Percentiles rank a stretch among this genome's conserved stretches.
Evolutionary conservation across 2,329 filamentous ascomycete species (phyloP).

Genomic region (Aspergillus sp.): DNA sequence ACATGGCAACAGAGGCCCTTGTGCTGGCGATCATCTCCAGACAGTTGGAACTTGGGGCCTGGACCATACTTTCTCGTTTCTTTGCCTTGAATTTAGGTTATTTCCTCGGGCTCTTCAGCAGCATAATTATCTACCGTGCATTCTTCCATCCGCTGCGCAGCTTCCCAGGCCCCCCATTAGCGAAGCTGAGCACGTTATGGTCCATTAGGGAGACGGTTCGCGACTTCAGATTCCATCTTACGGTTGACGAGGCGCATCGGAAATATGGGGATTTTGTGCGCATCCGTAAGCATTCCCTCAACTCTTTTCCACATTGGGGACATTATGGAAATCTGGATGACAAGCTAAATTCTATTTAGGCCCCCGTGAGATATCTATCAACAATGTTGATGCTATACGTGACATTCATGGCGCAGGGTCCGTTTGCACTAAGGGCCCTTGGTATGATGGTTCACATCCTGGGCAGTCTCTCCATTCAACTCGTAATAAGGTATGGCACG

Average conservation of each 20-base stretch:
- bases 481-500: background rate
- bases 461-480: background rate
- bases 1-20: background rate
- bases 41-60: background rate
- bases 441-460: background rate
- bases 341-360: background rate
- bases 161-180: constrained; percentile 9
- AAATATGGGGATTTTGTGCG: background rate
- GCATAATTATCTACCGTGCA: constrained; percentile 7
- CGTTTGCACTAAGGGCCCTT: background rate
- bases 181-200: background rate
- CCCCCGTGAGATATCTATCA: constrained; percentile 8
- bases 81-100: background rate
- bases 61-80: background rate
- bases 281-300: background rate
- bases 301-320: background rate
- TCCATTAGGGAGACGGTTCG: background rate
- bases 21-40: background rate
- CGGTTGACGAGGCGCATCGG: constrained; percentile 2
- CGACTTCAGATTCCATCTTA: background rate
- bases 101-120: background rate
- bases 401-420: constrained; percentile 5
- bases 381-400: background rate
- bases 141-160: constrained; percentile 16
- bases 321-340: background rate